Evolutionary conservation across 1,284 basidiomycete species (phyloP).

Genomic region (Ustilago curta): DNA sequence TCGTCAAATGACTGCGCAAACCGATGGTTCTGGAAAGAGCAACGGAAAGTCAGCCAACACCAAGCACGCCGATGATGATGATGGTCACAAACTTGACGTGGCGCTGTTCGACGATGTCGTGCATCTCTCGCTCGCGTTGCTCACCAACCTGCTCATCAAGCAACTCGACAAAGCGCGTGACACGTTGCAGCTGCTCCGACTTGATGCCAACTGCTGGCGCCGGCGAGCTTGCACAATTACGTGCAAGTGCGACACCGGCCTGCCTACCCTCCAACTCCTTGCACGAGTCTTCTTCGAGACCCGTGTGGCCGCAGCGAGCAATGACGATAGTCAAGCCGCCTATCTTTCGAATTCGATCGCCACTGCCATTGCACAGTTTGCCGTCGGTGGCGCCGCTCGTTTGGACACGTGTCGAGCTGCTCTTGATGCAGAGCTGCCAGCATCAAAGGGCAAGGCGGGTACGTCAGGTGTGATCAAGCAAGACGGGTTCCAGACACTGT

Average conservation of each 20-base stretch:
- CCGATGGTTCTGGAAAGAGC: not conserved
- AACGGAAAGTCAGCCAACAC: not conserved
- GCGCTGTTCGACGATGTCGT: slow-evolving; percentile 39
- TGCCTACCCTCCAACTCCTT: slow-evolving; percentile 21
- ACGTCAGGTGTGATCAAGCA: not conserved
- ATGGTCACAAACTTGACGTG: slow-evolving; percentile 4
- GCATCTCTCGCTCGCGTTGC: slow-evolving; percentile 45
- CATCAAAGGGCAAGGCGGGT: not conserved
- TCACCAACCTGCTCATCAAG: slow-evolving; percentile 49
- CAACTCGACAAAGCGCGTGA: slow-evolving; percentile 38
- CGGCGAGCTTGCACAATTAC: slow-evolving; percentile 14
- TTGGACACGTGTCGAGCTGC: slow-evolving; percentile 16
- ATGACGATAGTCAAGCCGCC: slow-evolving; percentile 37
- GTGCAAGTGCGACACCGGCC: slow-evolving; percentile 21
- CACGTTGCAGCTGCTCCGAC: slow-evolving; percentile 13
- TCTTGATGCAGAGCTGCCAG: slow-evolving; percentile 17
- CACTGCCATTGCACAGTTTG: slow-evolving; percentile 48
- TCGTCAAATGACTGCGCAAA: slow-evolving; percentile 4
- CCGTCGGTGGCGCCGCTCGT: slow-evolving; percentile 19
- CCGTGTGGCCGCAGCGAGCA: slow-evolving; percentile 17
- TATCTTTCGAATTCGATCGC: slow-evolving; percentile 54
- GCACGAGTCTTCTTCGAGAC: slow-evolving; percentile 40
- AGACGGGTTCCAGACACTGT: slow-evolving; percentile 25
- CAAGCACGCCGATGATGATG: not conserved
- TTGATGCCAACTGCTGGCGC: slow-evolving; percentile 26